Conservation (phyloP, 768 basidiomycete species). For the Phaffia tasmanica region DNA sequence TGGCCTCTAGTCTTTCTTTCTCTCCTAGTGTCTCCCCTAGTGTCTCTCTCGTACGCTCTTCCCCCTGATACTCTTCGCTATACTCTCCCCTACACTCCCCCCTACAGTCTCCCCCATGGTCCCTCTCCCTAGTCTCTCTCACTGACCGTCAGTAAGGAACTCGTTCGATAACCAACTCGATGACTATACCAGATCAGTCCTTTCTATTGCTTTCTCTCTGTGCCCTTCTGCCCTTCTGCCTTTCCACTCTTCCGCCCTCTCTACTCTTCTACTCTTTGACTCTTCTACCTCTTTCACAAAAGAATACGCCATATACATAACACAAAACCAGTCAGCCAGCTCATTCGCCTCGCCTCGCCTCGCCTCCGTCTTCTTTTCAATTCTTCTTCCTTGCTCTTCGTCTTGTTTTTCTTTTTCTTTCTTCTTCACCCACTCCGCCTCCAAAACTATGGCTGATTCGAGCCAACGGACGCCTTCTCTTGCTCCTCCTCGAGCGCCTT, state of each 20-base stretch:
- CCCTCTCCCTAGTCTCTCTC: not conserved
- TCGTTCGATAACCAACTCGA: not conserved
- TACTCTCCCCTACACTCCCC: not conserved
- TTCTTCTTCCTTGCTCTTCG: not conserved
- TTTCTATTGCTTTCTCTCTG: slow-evolving; percentile 2
- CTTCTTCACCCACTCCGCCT: not conserved
- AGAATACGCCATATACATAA: not conserved
- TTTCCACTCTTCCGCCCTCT: not conserved
- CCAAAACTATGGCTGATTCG: not conserved
- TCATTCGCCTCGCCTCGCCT: too few relatives aligned
- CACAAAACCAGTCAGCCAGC: not conserved
- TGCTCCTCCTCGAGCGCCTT: slow-evolving; percentile 46
- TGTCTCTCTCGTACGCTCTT: too few relatives aligned
- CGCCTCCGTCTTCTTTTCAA: not conserved
- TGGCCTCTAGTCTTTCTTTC: not conserved
- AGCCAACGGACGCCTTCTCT: slow-evolving; percentile 14
- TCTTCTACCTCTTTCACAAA: too few relatives aligned
- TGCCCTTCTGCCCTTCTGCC: not conserved
- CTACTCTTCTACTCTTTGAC: too few relatives aligned
- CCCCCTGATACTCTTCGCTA: not conserved
- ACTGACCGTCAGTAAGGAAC: slow-evolving; percentile 1
- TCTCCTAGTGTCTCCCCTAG: not conserved
- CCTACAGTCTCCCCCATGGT: not conserved
- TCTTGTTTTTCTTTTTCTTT: not conserved
- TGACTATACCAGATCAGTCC: not conserved